Evolutionary conservation across 176 grass and related monocot species (phyloP), one percentile per base, ranked within the genome.

Genomic region (Themeda triandra): DNA sequence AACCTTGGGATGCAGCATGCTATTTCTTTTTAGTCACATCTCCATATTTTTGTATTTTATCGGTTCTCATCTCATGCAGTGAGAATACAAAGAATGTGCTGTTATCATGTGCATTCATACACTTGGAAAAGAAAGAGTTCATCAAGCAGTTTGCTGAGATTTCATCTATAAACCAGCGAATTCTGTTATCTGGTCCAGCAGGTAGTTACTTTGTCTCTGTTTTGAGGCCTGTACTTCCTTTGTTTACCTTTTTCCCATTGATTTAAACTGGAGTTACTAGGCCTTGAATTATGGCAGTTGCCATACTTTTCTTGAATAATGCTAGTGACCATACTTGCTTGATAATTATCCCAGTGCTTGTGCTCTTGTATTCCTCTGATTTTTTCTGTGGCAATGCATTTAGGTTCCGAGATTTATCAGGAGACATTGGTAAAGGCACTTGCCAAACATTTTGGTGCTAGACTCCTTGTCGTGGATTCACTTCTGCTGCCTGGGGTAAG

Each of bases 371-470:
- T 18, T 48, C 32, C 24, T 69, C 54, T 88, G 78, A 79, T 81
- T 78, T 78, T 87, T 81, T 69, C 23, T 83, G 65, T 11, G 79
- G 25, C 33, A 28, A 44, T 84, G 56, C 31, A 77, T 44, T 70
- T 62, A 99, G 97, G 97, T 62, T 99, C 97, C 3, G 97, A 99
- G 84, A 99, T 99, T 79, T 99, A 99, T 84, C 97, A 99, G 79
- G 97, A 99, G 72, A 92, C 89, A 75, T 89, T 99, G 88, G 62
- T 99, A 74, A 99, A 96, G 79, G 97, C 93, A 36, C 92, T 99
- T 66, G 91, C 97, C 13, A 96, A 96, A 53, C 84, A 96, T 81
- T 99, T 96, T 71, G 84, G 84, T 82, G 89, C 97, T 66, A 96
- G 88, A 87, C 82, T 99, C 51, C 97, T 99, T 64, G 76, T 94